phyloP scores from a whole-genome alignment of 768 basidiomycete genomes.

The Podaxis sp. region DNA sequence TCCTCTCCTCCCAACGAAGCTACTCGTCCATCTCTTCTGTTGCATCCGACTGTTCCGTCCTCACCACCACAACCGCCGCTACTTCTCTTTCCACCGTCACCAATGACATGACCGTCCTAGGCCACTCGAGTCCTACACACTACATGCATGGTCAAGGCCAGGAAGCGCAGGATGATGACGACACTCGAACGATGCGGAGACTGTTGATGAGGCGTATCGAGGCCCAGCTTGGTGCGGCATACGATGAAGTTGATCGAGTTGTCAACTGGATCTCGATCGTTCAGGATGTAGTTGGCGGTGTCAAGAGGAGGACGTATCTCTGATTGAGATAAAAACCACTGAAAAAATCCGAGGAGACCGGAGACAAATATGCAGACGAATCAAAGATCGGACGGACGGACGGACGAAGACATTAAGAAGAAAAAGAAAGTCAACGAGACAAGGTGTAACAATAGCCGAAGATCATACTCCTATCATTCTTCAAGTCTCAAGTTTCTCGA shows the following conservation, averaged over 20 bases:
- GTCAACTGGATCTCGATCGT: slow-evolving; percentile 63
- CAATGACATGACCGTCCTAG: neutral
- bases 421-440: slow-evolving; percentile 12
- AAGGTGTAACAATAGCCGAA: neutral
- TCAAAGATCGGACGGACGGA: neutral
- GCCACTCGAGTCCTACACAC: neutral
- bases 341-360: neutral
- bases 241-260: slow-evolving; percentile 63
- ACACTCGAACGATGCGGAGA: slow-evolving; percentile 58
- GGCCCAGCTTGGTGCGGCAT: slow-evolving; percentile 49
- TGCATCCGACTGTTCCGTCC: slow-evolving; percentile 40
- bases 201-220: slow-evolving; percentile 69
- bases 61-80: slow-evolving; percentile 41
- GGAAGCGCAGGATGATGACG: slow-evolving; percentile 53
- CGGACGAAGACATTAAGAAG: neutral
- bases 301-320: slow-evolving; percentile 49
- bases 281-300: slow-evolving; percentile 59
- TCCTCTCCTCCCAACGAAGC: slow-evolving; percentile 38
- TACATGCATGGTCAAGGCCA: neutral
- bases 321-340: slow-evolving; percentile 18
- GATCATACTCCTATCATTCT: neutral
- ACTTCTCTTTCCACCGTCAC: neutral
- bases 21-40: slow-evolving; percentile 42
- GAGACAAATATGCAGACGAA: neutral
- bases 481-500: neutral